A percentile compares a stretch with the other conserved stretches of the same genome.
Evolutionary conservation across 805 yeast genomes (phyloP).

Genomic region (Monosporozyma servazzii): DNA sequence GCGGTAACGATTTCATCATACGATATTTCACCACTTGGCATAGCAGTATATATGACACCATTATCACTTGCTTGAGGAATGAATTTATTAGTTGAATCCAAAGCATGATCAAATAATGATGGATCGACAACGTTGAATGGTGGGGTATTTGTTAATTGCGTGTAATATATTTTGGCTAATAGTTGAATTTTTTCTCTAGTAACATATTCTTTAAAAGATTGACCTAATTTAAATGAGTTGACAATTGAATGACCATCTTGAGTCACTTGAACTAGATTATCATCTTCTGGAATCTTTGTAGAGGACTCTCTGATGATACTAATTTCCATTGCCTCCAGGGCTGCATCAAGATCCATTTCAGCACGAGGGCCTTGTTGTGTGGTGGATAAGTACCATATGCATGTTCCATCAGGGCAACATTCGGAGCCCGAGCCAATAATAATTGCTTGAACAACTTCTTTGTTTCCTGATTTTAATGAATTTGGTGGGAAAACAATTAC

Average conservation of each 20-base stretch:
- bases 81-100: constrained; percentile 9
- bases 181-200: constrained; percentile 65
- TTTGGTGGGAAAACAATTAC: constrained; percentile 88
- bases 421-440: constrained; percentile 85
- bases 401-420: constrained; percentile 76
- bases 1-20: constrained; percentile 87
- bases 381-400: constrained; percentile 84
- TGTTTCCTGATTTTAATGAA: constrained; percentile 58
- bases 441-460: constrained; percentile 71
- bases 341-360: constrained; percentile 68
- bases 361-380: constrained; percentile 63
- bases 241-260: constrained; percentile 60
- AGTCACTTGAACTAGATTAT: constrained; percentile 44
- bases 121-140: constrained; percentile 46
- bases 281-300: constrained; percentile 44
- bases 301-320: constrained; percentile 73
- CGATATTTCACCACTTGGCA: constrained; percentile 80
- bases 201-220: constrained; percentile 73
- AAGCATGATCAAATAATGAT: constrained; percentile 24
- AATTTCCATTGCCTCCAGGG: constrained; percentile 69
- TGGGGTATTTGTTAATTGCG: constrained; percentile 48
- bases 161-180: constrained; percentile 51
- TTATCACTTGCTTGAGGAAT: constrained; percentile 37
- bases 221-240: constrained; percentile 78
- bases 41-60: constrained; percentile 42